Conservation (phyloP, 2,329 filamentous ascomycete genomes). For the Alternaria arbusti region DNA sequence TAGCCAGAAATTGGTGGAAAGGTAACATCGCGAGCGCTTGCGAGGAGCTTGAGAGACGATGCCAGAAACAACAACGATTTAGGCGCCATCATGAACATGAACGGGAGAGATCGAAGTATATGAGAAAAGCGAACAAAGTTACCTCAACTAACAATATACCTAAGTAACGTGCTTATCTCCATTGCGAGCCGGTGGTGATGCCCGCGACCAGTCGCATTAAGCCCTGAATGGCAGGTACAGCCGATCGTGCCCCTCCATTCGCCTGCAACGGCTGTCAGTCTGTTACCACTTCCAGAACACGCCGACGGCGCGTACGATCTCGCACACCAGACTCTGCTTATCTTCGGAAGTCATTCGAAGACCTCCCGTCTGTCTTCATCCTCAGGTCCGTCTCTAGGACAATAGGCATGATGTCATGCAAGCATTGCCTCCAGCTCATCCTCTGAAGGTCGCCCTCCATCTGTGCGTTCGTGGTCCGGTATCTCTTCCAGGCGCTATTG, state of each 20-base stretch:
- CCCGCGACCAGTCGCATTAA: conserved; percentile 5
- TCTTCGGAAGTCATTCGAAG: neutral
- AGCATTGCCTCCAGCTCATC: conserved; percentile 21
- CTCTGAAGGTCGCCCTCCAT: neutral
- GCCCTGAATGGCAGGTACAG: conserved; percentile 15
- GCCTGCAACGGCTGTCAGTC: conserved; percentile 10
- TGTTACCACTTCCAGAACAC: conserved; percentile 3
- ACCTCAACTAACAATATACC: neutral
- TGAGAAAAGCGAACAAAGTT: neutral
- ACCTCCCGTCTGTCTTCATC: neutral
- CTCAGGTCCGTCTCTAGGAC: conserved; percentile 14
- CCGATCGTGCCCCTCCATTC: conserved; percentile 14
- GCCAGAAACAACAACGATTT: neutral
- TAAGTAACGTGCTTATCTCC: conserved; percentile 3
- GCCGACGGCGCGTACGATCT: neutral
- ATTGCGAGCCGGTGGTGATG: neutral
- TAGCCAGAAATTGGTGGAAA: conserved; percentile 51
- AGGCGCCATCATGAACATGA: neutral
- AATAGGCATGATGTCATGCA: conserved; percentile 24
- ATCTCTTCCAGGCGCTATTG: conserved; percentile 18
- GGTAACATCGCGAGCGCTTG: conserved; percentile 49
- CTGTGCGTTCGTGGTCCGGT: conserved; percentile 2
- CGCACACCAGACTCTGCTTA: neutral
- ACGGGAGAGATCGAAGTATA: neutral
- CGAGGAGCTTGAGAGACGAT: neutral